A percentile compares a stretch with the other conserved stretches of the same genome.
Evolutionary conservation across 768 basidiomycete genomes (phyloP).

Genomic region (Tylopilus vinaceipallidus): DNA sequence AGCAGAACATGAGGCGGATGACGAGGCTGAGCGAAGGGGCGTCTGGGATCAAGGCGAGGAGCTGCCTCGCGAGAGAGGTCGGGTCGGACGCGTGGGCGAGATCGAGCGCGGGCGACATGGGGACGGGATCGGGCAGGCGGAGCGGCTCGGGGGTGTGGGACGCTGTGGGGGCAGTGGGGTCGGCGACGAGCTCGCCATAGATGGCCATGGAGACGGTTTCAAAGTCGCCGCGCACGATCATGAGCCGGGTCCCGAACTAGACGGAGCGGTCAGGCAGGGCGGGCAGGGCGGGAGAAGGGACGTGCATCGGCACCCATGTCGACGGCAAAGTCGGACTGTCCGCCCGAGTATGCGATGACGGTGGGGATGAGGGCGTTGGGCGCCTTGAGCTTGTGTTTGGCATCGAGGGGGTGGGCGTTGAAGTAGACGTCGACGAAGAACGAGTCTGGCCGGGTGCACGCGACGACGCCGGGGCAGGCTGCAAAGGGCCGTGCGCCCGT

Average conservation of each 20-base stretch:
- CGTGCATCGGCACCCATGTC: constrained; percentile 70
- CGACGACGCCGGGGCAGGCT: constrained; percentile 56
- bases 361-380: constrained; percentile 75
- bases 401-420: constrained; percentile 59
- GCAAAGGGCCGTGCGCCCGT: constrained; percentile 60
- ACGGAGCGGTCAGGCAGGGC: not conserved
- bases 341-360: constrained; percentile 68
- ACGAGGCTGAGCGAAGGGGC: constrained; percentile 63
- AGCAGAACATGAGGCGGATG: constrained; percentile 72
- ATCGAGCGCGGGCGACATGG: constrained; percentile 54
- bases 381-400: constrained; percentile 58
- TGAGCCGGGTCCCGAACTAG: constrained; percentile 71
- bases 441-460: constrained; percentile 73
- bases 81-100: constrained; percentile 61
- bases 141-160: constrained; percentile 44
- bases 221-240: constrained; percentile 80
- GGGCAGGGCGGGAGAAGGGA: constrained; percentile 11
- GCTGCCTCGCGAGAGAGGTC: constrained; percentile 54
- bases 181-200: constrained; percentile 53
- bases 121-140: constrained; percentile 32
- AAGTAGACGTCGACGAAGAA: constrained; percentile 77
- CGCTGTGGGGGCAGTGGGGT: constrained; percentile 35
- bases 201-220: constrained; percentile 51
- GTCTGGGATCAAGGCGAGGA: constrained; percentile 60
- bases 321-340: constrained; percentile 61